Evolutionary conservation across 106 monocot species (phyloP), one percentile per base, ranked within the genome.

Genomic region (Vanilla planifolia): DNA sequence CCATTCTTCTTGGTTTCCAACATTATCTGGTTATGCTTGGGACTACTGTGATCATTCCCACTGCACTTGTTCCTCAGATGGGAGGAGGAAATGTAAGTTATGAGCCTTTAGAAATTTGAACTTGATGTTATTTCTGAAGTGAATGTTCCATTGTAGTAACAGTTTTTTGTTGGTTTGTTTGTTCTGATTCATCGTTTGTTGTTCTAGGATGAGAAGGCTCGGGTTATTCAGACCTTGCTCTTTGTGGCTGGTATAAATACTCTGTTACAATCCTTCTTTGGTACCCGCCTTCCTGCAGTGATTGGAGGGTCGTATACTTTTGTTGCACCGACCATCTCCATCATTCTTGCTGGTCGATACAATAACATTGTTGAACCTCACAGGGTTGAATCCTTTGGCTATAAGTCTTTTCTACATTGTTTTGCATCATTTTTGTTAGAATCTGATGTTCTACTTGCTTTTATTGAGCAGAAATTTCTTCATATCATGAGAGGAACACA

Each of bases 21-120:
- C 94, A 94, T 69, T 94, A 73, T 51, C 64, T 94, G 41, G 89
- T 94, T 43, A 86, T 94, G 94, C 77, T 94, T 3, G 94, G 94
- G 40, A 89, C 85, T 19, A 88, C 96, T 69, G 96, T 98, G 32
- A 91, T 98, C 68, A 98, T 98, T 22, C 96, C 96, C 42, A 84
- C 84, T 47, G 96, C 96, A 45, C 91, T 98, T 69, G 91, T 98
- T 70, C 96, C 96, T 59, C 96, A 98, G 67, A 98, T 98, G 91
- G 96, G 96, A 17, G 96, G 96, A 62, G 91, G 84, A 70, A 84
- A 92, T 80, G 96, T 98, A 71, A 77, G 80, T 34, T 8, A 20
- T 21, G 3, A 3, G 28, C 11, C 15, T 26, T 28, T 4, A 16
- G 29, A n/a, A n/a, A n/a, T n/a, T n/a, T n/a, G n/a, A n/a, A 6